Conservation (phyloP, 1,284 basidiomycete species). For the Tilletia caries region DNA sequence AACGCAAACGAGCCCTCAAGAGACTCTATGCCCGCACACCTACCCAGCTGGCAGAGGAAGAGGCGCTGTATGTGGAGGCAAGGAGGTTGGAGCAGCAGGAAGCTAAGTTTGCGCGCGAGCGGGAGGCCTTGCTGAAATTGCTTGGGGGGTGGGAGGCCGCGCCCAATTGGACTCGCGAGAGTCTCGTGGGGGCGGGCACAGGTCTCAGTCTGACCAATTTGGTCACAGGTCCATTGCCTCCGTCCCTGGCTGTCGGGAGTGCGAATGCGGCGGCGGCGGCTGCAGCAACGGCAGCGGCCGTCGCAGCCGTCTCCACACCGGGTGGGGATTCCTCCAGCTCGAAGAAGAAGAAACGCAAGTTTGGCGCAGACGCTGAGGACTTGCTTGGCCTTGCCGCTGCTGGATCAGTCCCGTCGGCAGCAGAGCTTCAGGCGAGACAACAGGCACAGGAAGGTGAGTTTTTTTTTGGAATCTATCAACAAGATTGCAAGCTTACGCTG, state of each 20-base stretch:
- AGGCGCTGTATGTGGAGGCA: constrained; percentile 88
- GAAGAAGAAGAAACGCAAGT: constrained; percentile 12
- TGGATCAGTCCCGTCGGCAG: not conserved
- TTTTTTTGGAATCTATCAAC: not conserved
- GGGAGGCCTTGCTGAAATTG: constrained; percentile 82
- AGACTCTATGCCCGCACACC: constrained; percentile 81
- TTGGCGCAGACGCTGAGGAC: constrained; percentile 6
- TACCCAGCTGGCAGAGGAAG: constrained; percentile 89
- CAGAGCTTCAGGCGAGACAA: constrained; percentile 7
- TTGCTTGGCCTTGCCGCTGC: not conserved
- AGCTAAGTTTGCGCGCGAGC: constrained; percentile 77
- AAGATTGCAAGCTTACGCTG: no score
- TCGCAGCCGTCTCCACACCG: not conserved
- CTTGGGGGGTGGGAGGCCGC: constrained; percentile 58
- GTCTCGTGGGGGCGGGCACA: constrained; percentile 44
- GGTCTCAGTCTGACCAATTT: constrained; percentile 28
- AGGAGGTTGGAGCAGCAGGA: constrained; percentile 92
- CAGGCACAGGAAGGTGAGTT: constrained; percentile 2
- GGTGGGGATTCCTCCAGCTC: not conserved
- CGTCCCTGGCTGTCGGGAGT: constrained; percentile 11
- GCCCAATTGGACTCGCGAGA: constrained; percentile 36
- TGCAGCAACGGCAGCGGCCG: not conserved
- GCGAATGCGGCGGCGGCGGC: constrained; percentile 8
- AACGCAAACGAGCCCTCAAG: constrained; percentile 81
- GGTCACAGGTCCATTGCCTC: not conserved